Base-by-base conservation (phyloP, 2,329 filamentous ascomycete species). In the Passalora sequoiae region DNA sequence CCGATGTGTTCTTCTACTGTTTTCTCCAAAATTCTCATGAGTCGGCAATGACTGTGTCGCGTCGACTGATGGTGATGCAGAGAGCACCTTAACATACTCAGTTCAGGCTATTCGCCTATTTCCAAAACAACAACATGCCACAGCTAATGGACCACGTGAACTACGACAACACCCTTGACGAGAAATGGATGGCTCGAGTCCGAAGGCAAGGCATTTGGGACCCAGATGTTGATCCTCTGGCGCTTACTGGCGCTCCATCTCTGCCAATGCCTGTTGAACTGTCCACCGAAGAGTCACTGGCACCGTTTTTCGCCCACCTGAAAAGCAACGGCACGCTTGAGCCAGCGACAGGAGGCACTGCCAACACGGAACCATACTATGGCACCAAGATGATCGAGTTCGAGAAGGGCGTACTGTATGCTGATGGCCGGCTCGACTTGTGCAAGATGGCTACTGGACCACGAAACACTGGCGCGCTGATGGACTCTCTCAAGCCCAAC, bases 361-460 rank as follows among this genome's bases (percentile, higher is more conserved):
- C 54, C 15, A 55, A 52, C 19, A 43, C 54, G 4, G 66, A 69
- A 48, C 62, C 64, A 2, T 58, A 56, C 43, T 66, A 68, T 41
- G 49, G 57, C 7, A 58, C 56, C 2, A 54, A 62, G 16, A 50
- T 63, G 24, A 50, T 66, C 7, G 66, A 66, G 47, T 69, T 67
- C 40, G 57, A 63, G 46, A 66, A 64, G 54, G 66, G 65, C 17
- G 65, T 68, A 17, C 59, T 76, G 4, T 77, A 76, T 46, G 67
- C 72, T 40, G 74, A 77, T 49, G 68, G 69, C 6, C 68, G 74
- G 9, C 69, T 78, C 61, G 74, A 77, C 53, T 67, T 77, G 2
- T 77, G 74, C 64, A 76, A 76, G 61, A 74, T 73, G 66, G 73
- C 73, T 3, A 67, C 77, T 28, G 75, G 74, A 1, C 74, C 73